phyloP scores from a whole-genome alignment of 2,329 filamentous ascomycete genomes.

The Exophiala sp. region DNA sequence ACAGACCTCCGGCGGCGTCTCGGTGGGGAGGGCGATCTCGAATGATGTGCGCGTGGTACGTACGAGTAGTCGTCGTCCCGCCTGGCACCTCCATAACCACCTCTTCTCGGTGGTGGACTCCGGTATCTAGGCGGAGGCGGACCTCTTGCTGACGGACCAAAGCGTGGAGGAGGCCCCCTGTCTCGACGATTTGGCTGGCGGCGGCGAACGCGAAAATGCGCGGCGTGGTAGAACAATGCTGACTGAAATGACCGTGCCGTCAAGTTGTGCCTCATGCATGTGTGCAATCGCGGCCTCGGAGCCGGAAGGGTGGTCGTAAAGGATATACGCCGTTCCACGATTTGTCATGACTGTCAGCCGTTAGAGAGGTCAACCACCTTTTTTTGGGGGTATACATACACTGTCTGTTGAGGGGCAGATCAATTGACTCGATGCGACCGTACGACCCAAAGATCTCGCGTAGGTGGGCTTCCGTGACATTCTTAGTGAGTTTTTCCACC shows the following conservation, averaged over 20 bases:
- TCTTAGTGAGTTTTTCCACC: slow-evolving; percentile 91
- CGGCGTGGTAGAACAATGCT: slow-evolving; percentile 80
- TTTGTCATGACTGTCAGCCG: slow-evolving; percentile 67
- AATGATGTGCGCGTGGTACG: slow-evolving; percentile 50
- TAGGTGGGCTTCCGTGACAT: slow-evolving; percentile 81
- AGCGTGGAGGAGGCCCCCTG: slow-evolving; percentile 37
- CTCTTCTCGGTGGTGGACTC: slow-evolving; percentile 34
- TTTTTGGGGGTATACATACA: slow-evolving; percentile 51
- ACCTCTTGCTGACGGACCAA: slow-evolving; percentile 29
- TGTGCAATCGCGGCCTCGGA: slow-evolving; percentile 86
- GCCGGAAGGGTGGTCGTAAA: slow-evolving; percentile 69
- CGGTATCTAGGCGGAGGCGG: slow-evolving; percentile 32
- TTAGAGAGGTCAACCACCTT: slow-evolving; percentile 1
- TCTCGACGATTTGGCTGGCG: slow-evolving; percentile 59
- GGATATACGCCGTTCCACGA: slow-evolving; percentile 86
- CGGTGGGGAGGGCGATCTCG: slow-evolving; percentile 36
- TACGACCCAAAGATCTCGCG: slow-evolving; percentile 88
- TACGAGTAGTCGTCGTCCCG: slow-evolving; percentile 45
- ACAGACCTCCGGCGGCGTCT: slow-evolving; percentile 37
- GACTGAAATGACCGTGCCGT: slow-evolving; percentile 75
- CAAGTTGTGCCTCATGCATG: slow-evolving; percentile 96
- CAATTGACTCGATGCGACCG: slow-evolving; percentile 76
- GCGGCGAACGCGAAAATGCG: slow-evolving; percentile 75
- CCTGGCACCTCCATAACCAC: slow-evolving; percentile 35
- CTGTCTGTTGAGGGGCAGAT: slow-evolving; percentile 80